Evolutionary conservation across 1,284 basidiomycete genomes (phyloP).

Genomic region (Apiotrichum akiyoshidainum): DNA sequence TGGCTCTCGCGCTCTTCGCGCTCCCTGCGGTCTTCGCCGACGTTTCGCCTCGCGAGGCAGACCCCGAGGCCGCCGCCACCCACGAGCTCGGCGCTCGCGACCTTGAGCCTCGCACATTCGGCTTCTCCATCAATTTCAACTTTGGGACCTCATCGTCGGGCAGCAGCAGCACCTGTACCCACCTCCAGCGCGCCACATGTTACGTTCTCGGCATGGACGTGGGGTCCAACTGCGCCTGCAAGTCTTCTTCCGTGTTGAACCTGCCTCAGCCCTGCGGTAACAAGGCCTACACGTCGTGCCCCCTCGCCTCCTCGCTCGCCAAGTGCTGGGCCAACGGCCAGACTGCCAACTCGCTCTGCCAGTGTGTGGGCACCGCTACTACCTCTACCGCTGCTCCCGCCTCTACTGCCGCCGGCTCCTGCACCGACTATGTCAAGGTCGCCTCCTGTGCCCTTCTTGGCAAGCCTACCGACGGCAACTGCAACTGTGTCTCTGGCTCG

Average conservation of each 20-base stretch:
- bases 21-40: constrained; percentile 5
- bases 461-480: constrained; percentile 3
- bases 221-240: constrained; percentile 10
- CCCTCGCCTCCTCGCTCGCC: background rate
- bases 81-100: background rate
- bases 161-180: background rate
- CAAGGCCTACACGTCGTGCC: background rate
- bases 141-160: background rate
- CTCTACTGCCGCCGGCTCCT: background rate
- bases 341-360: constrained; percentile 8
- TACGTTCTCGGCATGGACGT: constrained; percentile 11
- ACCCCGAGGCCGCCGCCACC: background rate
- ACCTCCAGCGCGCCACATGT: constrained; percentile 11
- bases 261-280: constrained; percentile 4
- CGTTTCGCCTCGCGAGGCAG: background rate
- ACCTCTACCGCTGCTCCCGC: background rate
- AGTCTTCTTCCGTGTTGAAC: background rate
- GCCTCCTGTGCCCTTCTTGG: constrained; percentile 6
- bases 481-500: constrained; percentile 4
- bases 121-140: constrained; percentile 1
- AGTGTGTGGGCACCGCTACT: background rate
- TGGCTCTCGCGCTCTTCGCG: constrained; percentile 9
- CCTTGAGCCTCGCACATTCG: constrained; percentile 6
- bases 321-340: constrained; percentile 15
- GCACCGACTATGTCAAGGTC: constrained; percentile 2